Base-by-base conservation (phyloP, 495 filamentous ascomycete species). In the Hyaloscypha finlandica region DNA sequence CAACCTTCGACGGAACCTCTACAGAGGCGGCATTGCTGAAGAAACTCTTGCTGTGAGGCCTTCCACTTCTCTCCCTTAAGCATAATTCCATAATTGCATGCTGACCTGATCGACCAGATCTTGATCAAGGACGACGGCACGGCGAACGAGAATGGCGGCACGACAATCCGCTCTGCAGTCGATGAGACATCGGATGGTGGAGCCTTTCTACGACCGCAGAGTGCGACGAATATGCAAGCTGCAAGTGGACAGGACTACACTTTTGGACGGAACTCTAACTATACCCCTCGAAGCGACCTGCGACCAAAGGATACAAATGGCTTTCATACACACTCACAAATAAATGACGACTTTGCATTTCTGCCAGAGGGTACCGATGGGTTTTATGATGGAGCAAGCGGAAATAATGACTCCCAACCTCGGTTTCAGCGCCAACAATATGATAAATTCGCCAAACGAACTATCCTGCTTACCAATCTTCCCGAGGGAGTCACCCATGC, bases 401-500 rank as follows among this genome's bases (percentile, higher is more conserved):
- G 80, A 52, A 81, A 78, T 60, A 79, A 81, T 61, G 77, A 81
- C 32, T 65, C 68, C 19, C 67, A 63, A 16, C 51, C 61, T 25
- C 70, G 71, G 57, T 66, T 62, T 63, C 74, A 67, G 62, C 74
- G 71, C 58, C 76, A 63, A 74, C 76, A 70, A 68, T 70, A 68
- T 60, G 66, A 70, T 3, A 72, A 71, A 67, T 77, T 77, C 65
- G 85, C 85, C 56, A 84, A 85, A 64, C 83, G 90, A 54, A 92
- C 91, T 0, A 65, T 94, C 29, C 75, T 85, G 39, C 78, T 92
- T 35, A 77, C 79, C 57, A 87, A 88, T 62, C 81, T 94, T 4
- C 81, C 88, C 1, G 85, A 90, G n/a, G 80, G 79, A 2, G 81
- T 82, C 51, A 89, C 86, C 1, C 87, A 92, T 68, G 79, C 79